These are phyloP conservation scores for Lanmaoa pseudosensibilis DNA, from an alignment of 768 basidiomycete species.

Conservation along the genomic window DNA sequence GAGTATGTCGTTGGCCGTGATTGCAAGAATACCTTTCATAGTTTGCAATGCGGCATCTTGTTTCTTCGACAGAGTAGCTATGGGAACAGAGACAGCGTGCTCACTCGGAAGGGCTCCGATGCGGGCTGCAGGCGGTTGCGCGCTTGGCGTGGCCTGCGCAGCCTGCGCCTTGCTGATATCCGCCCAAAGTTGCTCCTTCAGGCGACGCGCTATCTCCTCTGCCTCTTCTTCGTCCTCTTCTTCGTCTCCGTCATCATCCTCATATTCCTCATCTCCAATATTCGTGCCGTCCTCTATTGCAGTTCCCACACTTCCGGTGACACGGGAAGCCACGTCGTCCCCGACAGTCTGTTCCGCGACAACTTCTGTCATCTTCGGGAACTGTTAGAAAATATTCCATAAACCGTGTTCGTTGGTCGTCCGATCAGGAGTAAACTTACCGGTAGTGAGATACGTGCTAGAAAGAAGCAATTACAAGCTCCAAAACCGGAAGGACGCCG, in stretches of 20 bases:
- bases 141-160: conserved; percentile 32
- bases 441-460: not conserved
- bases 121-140: conserved; percentile 5
- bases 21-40: conserved; percentile 59
- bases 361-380: conserved; percentile 14
- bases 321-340: not conserved
- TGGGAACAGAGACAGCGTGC: conserved; percentile 13
- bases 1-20: conserved; percentile 54
- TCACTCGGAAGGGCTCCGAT: not conserved
- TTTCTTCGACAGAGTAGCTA: conserved; percentile 37
- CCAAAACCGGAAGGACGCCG: conserved; percentile 3
- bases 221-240: conserved; percentile 61
- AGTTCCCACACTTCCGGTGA: not conserved
- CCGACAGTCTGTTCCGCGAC: conserved; percentile 6
- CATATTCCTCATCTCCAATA: conserved; percentile 44
- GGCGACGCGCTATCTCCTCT: conserved; percentile 67
- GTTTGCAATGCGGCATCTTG: conserved; percentile 63
- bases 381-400: conserved; percentile 7
- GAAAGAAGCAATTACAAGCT: conserved; percentile 2
- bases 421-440: conserved; percentile 13
- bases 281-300: conserved; percentile 30
- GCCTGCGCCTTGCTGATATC: conserved; percentile 68
- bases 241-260: conserved; percentile 56
- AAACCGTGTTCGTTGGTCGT: conserved; percentile 5
- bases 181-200: conserved; percentile 78